A percentile compares a stretch with the other conserved stretches of the same genome.
Conservation (phyloP, 352 stramenopile genomes). For the Globisporangium perplexum region DNA sequence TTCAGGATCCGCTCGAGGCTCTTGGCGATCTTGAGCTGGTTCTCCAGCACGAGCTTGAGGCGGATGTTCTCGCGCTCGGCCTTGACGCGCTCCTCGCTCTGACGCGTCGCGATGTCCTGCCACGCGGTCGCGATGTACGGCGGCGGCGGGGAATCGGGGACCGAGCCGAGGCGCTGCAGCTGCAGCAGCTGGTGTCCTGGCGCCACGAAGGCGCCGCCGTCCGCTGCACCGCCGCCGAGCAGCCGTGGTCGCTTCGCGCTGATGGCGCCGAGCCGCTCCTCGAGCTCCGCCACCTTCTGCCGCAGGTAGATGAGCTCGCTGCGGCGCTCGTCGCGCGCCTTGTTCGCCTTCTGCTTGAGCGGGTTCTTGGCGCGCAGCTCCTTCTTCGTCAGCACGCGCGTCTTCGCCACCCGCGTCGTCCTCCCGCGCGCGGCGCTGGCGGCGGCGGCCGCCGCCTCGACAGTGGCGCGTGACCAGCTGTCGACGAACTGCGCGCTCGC, state of each 20-base stretch:
- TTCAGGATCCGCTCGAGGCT: constrained; percentile 34
- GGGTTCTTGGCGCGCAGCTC: neutral
- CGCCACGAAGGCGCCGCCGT: neutral
- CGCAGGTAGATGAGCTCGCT: constrained; percentile 28
- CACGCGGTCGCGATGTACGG: neutral
- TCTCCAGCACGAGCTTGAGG: constrained; percentile 45
- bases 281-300: constrained; percentile 27
- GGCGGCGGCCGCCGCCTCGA: too few species aligned
- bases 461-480: too few species aligned
- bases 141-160: too few species aligned
- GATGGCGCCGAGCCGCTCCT: constrained; percentile 3
- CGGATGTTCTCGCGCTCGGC: constrained; percentile 50
- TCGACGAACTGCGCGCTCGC: too few species aligned
- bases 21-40: constrained; percentile 56
- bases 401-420: too few species aligned
- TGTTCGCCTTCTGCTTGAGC: constrained; percentile 15
- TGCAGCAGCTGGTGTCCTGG: too few species aligned
- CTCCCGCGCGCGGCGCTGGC: too few species aligned
- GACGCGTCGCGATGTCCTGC: neutral
- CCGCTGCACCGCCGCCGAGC: neutral
- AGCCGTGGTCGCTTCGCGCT: neutral
- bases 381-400: neutral
- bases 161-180: too few species aligned
- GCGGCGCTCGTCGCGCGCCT: constrained; percentile 29
- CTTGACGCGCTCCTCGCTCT: constrained; percentile 28